phyloP scores from a whole-genome alignment of 1,139 yeast species.

The Lodderomyces theae region DNA sequence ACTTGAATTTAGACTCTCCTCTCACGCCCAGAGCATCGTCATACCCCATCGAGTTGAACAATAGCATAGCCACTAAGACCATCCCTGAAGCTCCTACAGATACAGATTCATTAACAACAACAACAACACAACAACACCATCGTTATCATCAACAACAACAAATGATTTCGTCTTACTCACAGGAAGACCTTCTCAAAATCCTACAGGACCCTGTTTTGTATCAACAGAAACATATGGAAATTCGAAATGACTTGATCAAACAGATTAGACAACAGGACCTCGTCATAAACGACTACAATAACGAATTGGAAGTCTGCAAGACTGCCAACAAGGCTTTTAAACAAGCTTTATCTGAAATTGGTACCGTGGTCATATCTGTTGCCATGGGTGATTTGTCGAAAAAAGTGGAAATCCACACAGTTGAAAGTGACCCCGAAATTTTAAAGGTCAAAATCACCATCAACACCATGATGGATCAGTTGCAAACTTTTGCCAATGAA shows the following conservation, averaged over 20 bases:
- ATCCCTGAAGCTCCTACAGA: slow-evolving; percentile 1
- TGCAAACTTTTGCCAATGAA: slow-evolving; percentile 77
- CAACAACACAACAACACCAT: background rate
- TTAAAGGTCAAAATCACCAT: slow-evolving; percentile 76
- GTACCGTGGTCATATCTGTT: slow-evolving; percentile 78
- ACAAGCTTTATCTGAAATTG: slow-evolving; percentile 73
- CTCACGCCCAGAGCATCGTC: slow-evolving; percentile 2
- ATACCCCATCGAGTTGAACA: background rate
- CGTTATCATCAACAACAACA: slow-evolving; percentile 1
- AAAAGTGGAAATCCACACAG: slow-evolving; percentile 69
- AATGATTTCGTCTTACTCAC: slow-evolving; percentile 15
- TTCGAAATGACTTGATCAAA: slow-evolving; percentile 33
- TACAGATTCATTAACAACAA: background rate
- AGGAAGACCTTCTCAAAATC: slow-evolving; percentile 29
- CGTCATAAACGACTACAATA: slow-evolving; percentile 26
- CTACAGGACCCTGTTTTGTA: slow-evolving; percentile 43
- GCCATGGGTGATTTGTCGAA: slow-evolving; percentile 84
- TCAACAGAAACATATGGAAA: slow-evolving; percentile 26
- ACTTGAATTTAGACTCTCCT: slow-evolving; percentile 5
- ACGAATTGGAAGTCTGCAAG: slow-evolving; percentile 52
- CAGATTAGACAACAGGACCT: slow-evolving; percentile 35
- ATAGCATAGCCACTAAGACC: background rate
- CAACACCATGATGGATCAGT: slow-evolving; percentile 85
- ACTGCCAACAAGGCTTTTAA: slow-evolving; percentile 74
- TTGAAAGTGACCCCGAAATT: slow-evolving; percentile 73